Evolutionary conservation across 306 rosid genomes (phyloP).

Genomic region (Sphenostylis stenocarpa): DNA sequence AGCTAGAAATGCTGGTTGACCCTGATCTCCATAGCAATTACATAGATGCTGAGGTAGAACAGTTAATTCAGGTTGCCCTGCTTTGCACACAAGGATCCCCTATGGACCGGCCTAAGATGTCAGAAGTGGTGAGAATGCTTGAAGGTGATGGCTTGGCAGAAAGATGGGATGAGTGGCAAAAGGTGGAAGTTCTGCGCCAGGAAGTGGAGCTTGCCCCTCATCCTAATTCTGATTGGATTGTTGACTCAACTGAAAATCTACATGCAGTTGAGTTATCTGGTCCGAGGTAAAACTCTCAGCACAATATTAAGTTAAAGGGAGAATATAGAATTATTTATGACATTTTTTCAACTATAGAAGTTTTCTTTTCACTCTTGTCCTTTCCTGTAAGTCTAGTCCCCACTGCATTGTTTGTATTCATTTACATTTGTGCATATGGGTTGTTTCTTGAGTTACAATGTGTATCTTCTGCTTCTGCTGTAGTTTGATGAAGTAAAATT

Average conservation of each 20-base stretch:
- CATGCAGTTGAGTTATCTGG: constrained; percentile 98
- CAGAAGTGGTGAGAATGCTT: constrained; percentile 95
- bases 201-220: constrained; percentile 95
- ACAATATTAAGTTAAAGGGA: constrained; percentile 25
- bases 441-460: constrained; percentile 60
- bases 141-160: constrained; percentile 98
- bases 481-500: constrained; percentile 43
- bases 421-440: constrained; percentile 84
- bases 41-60: constrained; percentile 88
- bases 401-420: constrained; percentile 70
- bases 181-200: constrained; percentile 88
- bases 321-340: constrained; percentile 32
- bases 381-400: constrained; percentile 45
- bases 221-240: constrained; percentile 90
- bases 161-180: constrained; percentile 99
- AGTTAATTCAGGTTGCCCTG: constrained; percentile 89
- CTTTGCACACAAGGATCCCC: constrained; percentile 98
- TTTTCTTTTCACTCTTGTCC: constrained; percentile 24
- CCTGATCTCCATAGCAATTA: constrained; percentile 87
- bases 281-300: constrained; percentile 89
- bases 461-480: constrained; percentile 58
- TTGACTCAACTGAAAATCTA: constrained; percentile 92
- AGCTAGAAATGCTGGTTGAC: constrained; percentile 88
- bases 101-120: constrained; percentile 96
- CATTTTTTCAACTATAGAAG: constrained; percentile 52